These are phyloP conservation scores for Gossypium rotundifolium DNA, from an alignment of 345 rosid genomes.

Conservation along the genomic window DNA sequence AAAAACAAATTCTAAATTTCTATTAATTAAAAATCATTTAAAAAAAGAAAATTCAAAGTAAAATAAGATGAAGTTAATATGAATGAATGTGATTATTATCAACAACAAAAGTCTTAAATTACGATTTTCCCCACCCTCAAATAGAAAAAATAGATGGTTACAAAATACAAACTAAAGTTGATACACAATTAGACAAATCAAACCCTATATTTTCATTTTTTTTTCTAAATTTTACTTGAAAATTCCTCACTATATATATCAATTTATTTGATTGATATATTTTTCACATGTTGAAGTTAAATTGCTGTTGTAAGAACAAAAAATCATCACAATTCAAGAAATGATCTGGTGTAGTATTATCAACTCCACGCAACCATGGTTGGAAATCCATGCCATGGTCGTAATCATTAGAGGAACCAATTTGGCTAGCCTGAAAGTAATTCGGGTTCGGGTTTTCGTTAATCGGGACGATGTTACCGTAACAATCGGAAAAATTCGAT, in stretches of 20 bases:
- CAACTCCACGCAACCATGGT: conserved; percentile 44
- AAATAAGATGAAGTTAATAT: neutral
- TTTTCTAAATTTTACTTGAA: neutral
- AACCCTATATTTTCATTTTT: conserved; percentile 7
- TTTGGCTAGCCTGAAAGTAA: conserved; percentile 38
- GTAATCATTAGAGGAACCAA: conserved; percentile 31
- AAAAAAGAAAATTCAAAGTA: too few relatives aligned
- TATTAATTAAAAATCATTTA: too few relatives aligned
- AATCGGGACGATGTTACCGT: conserved; percentile 33
- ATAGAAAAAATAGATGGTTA: neutral
- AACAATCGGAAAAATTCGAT: conserved; percentile 51
- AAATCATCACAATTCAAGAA: conserved; percentile 69
- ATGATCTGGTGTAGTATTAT: conserved; percentile 44
- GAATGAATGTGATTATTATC: conserved; percentile 24
- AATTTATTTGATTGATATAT: neutral
- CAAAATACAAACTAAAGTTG: conserved; percentile 4
- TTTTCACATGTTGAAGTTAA: conserved; percentile 45
- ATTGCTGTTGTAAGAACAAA: conserved; percentile 57
- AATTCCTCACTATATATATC: neutral
- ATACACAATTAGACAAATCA: conserved; percentile 24
- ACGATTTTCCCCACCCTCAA: conserved; percentile 12
- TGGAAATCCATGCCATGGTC: conserved; percentile 43
- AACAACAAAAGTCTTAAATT: conserved; percentile 13
- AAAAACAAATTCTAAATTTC: too few relatives aligned
- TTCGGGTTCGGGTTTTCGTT: conserved; percentile 31